phyloP scores from a whole-genome alignment of 306 rosid species.

The Casuarina equisetifolia region DNA sequence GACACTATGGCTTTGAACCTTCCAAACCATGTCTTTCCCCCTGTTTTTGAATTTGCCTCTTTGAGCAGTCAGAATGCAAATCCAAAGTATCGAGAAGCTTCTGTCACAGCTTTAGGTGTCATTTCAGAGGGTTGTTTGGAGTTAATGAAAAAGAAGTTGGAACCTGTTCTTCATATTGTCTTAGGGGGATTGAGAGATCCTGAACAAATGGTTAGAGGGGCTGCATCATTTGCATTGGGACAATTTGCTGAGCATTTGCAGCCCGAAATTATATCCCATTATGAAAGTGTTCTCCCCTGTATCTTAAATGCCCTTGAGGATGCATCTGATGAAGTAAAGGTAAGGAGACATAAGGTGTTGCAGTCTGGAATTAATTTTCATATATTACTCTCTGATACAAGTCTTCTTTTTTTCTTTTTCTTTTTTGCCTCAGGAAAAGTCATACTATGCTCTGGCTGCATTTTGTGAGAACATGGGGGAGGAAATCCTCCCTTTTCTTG shows the following conservation, averaged over 20 bases:
- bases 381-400: slow-evolving; percentile 27
- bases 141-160: slow-evolving; percentile 73
- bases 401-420: neutral
- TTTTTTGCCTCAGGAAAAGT: slow-evolving; percentile 69
- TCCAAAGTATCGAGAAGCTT: slow-evolving; percentile 95
- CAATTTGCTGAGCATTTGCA: slow-evolving; percentile 96
- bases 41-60: slow-evolving; percentile 87
- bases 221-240: slow-evolving; percentile 97
- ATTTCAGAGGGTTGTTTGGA: slow-evolving; percentile 98
- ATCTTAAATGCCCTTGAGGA: slow-evolving; percentile 94
- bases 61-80: slow-evolving; percentile 78
- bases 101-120: slow-evolving; percentile 92
- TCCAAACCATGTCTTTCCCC: slow-evolving; percentile 78
- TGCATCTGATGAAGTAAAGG: slow-evolving; percentile 95
- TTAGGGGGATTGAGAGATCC: slow-evolving; percentile 93
- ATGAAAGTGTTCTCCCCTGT: slow-evolving; percentile 96
- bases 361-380: slow-evolving; percentile 23
- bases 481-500: slow-evolving; percentile 92
- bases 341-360: slow-evolving; percentile 34
- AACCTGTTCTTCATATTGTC: slow-evolving; percentile 89
- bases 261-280: slow-evolving; percentile 92
- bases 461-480: slow-evolving; percentile 98
- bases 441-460: slow-evolving; percentile 98
- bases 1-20: slow-evolving; percentile 94
- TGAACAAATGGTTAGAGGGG: slow-evolving; percentile 97